Conservation (phyloP, 176 grass and related monocot genomes). For the Melocanna baccifera region DNA sequence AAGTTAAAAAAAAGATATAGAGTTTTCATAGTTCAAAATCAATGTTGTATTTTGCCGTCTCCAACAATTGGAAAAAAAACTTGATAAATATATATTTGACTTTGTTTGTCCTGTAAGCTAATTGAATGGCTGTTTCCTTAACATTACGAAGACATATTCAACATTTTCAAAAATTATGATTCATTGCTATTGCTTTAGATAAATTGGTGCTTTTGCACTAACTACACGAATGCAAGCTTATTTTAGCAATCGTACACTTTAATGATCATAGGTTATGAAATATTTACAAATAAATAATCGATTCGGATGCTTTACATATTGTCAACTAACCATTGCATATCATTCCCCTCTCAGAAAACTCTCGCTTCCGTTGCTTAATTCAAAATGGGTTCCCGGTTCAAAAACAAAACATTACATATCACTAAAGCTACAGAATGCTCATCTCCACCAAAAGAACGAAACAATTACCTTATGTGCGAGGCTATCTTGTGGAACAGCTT, state of each 20-base stretch:
- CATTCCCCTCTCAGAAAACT: no score
- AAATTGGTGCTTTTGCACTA: not conserved
- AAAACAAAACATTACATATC: not conserved
- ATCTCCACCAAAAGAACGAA: not conserved
- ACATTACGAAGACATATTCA: not conserved
- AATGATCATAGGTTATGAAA: not conserved
- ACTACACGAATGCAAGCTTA: not conserved
- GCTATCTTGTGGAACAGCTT: conserved; percentile 94
- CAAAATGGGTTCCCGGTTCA: not conserved
- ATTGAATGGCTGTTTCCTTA: not conserved
- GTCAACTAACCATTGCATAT: not conserved
- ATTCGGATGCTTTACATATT: not conserved
- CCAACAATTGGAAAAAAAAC: not conserved
- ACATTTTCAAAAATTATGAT: not conserved
- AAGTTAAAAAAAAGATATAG: conserved; percentile 5
- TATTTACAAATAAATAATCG: not conserved
- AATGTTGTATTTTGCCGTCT: not conserved
- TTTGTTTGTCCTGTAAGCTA: not conserved
- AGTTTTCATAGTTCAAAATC: conserved; percentile 5
- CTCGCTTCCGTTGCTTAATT: no score
- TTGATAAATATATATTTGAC: not conserved
- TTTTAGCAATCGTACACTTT: not conserved
- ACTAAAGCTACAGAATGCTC: not conserved
- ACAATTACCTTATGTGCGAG: conserved; percentile 81
- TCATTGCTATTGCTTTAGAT: not conserved